Evolutionary conservation across 352 stramenopile species (phyloP).

Genomic region (Phytophthora fragariae): DNA sequence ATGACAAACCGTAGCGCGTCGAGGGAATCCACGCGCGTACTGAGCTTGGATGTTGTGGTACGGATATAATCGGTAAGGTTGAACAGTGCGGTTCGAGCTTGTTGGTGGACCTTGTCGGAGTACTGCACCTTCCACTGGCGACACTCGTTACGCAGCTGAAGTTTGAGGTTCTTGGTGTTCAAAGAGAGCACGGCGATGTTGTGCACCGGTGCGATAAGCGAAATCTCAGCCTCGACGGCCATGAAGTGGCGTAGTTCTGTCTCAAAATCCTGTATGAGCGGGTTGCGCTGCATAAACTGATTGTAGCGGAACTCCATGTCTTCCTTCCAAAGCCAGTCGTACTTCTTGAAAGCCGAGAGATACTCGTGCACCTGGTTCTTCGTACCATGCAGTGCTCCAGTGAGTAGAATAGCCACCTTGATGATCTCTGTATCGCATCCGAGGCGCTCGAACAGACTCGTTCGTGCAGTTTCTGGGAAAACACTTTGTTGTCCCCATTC

Average conservation of each 20-base stretch:
- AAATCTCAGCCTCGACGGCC: slow-evolving; percentile 81
- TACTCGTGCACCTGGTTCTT: slow-evolving; percentile 90
- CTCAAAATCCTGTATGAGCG: slow-evolving; percentile 86
- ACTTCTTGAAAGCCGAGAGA: slow-evolving; percentile 85
- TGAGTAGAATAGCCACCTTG: slow-evolving; percentile 88
- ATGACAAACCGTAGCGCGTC: slow-evolving; percentile 87
- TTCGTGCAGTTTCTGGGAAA: slow-evolving; percentile 52
- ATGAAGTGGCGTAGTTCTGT: slow-evolving; percentile 85
- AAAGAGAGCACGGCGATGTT: slow-evolving; percentile 89
- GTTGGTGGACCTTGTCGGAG: slow-evolving; percentile 83
- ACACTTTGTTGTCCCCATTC: slow-evolving; percentile 84
- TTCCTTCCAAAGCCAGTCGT: slow-evolving; percentile 92
- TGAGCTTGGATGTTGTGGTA: slow-evolving; percentile 76
- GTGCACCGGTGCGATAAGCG: slow-evolving; percentile 78
- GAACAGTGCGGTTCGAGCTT: slow-evolving; percentile 66
- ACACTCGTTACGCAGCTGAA: slow-evolving; percentile 86
- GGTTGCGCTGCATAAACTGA: slow-evolving; percentile 86
- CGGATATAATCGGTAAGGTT: slow-evolving; percentile 86
- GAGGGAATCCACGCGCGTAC: slow-evolving; percentile 69
- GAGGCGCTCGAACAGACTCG: slow-evolving; percentile 84
- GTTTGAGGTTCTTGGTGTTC: slow-evolving; percentile 90
- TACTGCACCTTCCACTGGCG: slow-evolving; percentile 90
- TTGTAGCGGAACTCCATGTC: slow-evolving; percentile 90
- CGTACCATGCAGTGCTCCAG: slow-evolving; percentile 81
- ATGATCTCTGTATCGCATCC: slow-evolving; percentile 91